Evolutionary conservation across 2,329 filamentous ascomycete species (phyloP).

Genomic region (Periconia macrospinosa): DNA sequence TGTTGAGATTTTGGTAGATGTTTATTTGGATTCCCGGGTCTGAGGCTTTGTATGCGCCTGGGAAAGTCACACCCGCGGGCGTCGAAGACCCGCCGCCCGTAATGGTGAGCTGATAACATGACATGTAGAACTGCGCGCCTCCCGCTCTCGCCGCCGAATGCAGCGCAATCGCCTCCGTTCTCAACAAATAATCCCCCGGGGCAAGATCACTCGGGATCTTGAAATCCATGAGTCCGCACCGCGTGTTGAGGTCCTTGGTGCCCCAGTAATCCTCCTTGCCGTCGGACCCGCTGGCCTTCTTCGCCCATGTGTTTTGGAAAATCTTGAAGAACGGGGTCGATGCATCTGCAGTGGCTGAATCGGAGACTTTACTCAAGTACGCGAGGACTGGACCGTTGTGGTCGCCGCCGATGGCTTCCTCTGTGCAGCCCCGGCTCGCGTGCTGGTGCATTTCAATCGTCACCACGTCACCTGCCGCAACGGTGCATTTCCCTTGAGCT

Average conservation of each 20-base stretch:
- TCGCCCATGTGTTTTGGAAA: constrained; percentile 56
- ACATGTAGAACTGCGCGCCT: constrained; percentile 51
- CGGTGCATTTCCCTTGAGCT: constrained; percentile 47
- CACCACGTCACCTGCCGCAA: constrained; percentile 53
- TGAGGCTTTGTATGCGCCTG: constrained; percentile 58
- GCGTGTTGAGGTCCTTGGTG: constrained; percentile 50
- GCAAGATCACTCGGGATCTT: constrained; percentile 57
- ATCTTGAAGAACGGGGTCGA: constrained; percentile 61
- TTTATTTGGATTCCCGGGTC: constrained; percentile 64
- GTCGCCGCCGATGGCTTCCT: constrained; percentile 37
- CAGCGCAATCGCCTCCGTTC: constrained; percentile 63
- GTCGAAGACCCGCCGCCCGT: constrained; percentile 56
- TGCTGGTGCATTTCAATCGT: constrained; percentile 46
- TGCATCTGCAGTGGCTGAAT: constrained; percentile 53
- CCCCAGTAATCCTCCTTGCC: constrained; percentile 54
- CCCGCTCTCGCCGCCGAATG: constrained; percentile 52
- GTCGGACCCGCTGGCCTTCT: constrained; percentile 42
- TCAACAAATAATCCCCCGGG: constrained; percentile 60
- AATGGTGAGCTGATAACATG: constrained; percentile 62
- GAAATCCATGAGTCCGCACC: constrained; percentile 53
- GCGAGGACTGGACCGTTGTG: constrained; percentile 57
- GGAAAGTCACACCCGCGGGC: constrained; percentile 52
- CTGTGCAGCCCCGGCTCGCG: constrained; percentile 56
- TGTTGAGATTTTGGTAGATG: constrained; percentile 52
- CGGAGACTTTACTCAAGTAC: constrained; percentile 51